Evolutionary conservation across 208 protist genomes (phyloP), one percentile per base, ranked within the genome.

Genomic region (Leishmania tropica): DNA sequence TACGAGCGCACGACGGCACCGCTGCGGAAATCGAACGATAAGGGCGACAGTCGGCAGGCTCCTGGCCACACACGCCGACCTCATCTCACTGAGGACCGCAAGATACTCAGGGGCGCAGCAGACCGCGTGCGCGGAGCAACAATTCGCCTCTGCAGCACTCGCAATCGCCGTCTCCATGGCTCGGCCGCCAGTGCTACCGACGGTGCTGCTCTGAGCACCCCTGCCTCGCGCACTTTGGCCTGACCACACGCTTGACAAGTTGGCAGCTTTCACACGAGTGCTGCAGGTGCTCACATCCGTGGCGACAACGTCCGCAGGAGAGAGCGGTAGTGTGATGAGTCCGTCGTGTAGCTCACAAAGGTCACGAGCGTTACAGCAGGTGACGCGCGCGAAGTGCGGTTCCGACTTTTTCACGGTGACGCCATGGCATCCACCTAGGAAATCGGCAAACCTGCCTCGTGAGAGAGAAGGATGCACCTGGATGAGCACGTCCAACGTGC

Each of bases 41-140:
- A 86, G 37, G 3, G 79, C 79, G 3, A 87, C 78, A 17, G 83
- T 87, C 10, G 83, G 83, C 13, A 87, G 76, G 21, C n/a, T 37
- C 17, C 60, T 53, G 21, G 83, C 83, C 3, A 78, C 56, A 8
- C n/a, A 42, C 15, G 31, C 47, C 19, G 53, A 47, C 47, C 35
- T 15, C 42, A 64, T 24, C 31, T 51, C 35, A 21, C 3, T 47
- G 35, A 53, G 13, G 48, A 47, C 31, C 7, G 6, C n/a, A 60
- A 74, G 45, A 21, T 28, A 1, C n/a, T 62, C 51, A 11, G 51
- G 13, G 31, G 37, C n/a, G 73, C 73, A 35, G 40, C 40, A 45
- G 7, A 13, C 17, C 67, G 40, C 67, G 8, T 47, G 4, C 21
- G 67, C 19, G 67, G 67, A 17, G 67, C 67, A n/a, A 72, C 37